Base-by-base conservation (phyloP, 352 stramenopile genomes). In the Pseudoperonospora humuli region DNA sequence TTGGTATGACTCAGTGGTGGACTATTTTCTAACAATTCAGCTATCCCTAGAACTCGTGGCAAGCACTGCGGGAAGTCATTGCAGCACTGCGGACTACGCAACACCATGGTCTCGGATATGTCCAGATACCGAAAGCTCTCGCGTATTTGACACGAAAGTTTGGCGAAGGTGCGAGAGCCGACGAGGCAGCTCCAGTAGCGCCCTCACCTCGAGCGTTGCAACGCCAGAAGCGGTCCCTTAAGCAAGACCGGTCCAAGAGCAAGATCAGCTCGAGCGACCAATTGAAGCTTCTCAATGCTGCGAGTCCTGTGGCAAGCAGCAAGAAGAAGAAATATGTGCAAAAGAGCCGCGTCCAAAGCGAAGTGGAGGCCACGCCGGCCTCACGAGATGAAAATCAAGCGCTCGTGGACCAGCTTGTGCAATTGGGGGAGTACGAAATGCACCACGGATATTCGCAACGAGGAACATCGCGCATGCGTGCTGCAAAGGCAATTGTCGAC, bases 351-450 rank as follows among this genome's bases (percentile, higher is more conserved):
- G 48, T 71, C 15, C 53, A 78, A 38, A 58, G 70, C 25, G 53
- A 84, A 37, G 59, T 86, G 20, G 33, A 60, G 15, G 58, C 62
- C 7, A 49, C 45, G n/a, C 67, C 55, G 3, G 73, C 70, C 0
- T 40, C 24, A 19, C 39, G 46, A 18, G 17, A 21, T 4, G 66
- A 81, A 31, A 89, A 89, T 54, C 71, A 86, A 44, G 14, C 52
- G 15, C 54, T 89, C 1, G 74, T 86, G 21, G 61, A 86, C 20
- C 54, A 77, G 39, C 39, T 89, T 3, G 42, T 81, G 34, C 39
- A 74, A 33, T 49, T 89, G 11, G 74, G 69, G 13, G 59, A 84
- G 31, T 84, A 67, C 17, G 76, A 89, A 25, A 51, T 81, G 48
- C 31, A 47, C 10, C 51, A 57, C 5, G 67, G 72, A 1, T 54